phyloP scores from a whole-genome alignment of 2,329 filamentous ascomycete genomes.

The Drechslerella coelobrocha region DNA sequence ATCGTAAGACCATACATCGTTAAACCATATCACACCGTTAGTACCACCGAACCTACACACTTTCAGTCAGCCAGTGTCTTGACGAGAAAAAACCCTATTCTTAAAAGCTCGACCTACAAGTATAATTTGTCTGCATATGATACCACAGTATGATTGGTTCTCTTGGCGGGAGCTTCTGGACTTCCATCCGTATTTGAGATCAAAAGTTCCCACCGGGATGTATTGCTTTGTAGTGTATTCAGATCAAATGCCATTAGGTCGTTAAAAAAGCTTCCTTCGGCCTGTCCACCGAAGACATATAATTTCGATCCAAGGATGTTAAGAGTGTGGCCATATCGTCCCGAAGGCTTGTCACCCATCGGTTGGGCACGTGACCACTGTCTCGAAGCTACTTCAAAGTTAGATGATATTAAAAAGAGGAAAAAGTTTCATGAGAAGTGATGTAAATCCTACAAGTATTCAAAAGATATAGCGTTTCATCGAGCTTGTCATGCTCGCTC shows the following conservation, averaged over 20 bases:
- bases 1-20: slow-evolving; percentile 97
- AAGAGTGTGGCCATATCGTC: slow-evolving; percentile 92
- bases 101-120: slow-evolving; percentile 67
- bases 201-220: slow-evolving; percentile 94
- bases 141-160: slow-evolving; percentile 93
- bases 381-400: slow-evolving; percentile 75
- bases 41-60: slow-evolving; percentile 85
- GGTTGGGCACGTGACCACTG: slow-evolving; percentile 97
- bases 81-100: slow-evolving; percentile 13
- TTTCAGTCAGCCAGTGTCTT: slow-evolving; percentile 20
- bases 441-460: slow-evolving; percentile 83
- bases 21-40: slow-evolving; percentile 96
- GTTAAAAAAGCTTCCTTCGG: slow-evolving; percentile 98
- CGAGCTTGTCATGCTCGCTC: slow-evolving; percentile 86
- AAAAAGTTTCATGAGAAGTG: slow-evolving; percentile 54
- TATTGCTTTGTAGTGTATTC: slow-evolving; percentile 88
- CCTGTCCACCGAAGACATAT: slow-evolving; percentile 95
- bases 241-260: slow-evolving; percentile 94
- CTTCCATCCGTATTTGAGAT: slow-evolving; percentile 73
- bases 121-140: slow-evolving; percentile 94
- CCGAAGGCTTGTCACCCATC: slow-evolving; percentile 81
- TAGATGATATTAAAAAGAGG: slow-evolving; percentile 3
- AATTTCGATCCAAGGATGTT: slow-evolving; percentile 98
- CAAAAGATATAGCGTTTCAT: slow-evolving; percentile 93
- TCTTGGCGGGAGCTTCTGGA: slow-evolving; percentile 78